Evolutionary conservation across 2,329 filamentous ascomycete species (phyloP).

Genomic region (Ophiostoma triangulosporum): DNA sequence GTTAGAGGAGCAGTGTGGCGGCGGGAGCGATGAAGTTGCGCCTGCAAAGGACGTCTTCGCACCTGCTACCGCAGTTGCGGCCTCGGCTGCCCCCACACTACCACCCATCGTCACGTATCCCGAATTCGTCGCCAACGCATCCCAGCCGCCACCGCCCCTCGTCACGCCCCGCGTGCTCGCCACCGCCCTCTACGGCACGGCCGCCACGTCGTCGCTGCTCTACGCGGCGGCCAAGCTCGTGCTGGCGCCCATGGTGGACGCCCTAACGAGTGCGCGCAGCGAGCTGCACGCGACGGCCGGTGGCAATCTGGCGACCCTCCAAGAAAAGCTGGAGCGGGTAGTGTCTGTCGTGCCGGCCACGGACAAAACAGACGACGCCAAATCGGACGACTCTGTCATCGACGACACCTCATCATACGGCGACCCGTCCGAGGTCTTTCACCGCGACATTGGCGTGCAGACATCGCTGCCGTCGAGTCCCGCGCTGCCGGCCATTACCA

Average conservation of each 20-base stretch:
- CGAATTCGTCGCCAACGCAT: slow-evolving; percentile 49
- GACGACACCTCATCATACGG: slow-evolving; percentile 27
- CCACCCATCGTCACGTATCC: slow-evolving; percentile 56
- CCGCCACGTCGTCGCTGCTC: slow-evolving; percentile 44
- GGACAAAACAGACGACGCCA: not conserved
- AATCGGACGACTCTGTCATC: not conserved
- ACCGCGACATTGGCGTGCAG: slow-evolving; percentile 68
- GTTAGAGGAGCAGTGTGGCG: slow-evolving; percentile 28
- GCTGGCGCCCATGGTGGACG: slow-evolving; percentile 46
- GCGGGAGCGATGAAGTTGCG: too few relatives aligned
- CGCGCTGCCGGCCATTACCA: slow-evolving; percentile 10
- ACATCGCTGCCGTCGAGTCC: slow-evolving; percentile 44
- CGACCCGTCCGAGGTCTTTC: slow-evolving; percentile 66
- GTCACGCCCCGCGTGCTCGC: slow-evolving; percentile 46
- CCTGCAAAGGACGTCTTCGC: not conserved
- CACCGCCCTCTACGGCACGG: slow-evolving; percentile 44
- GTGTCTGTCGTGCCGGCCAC: slow-evolving; percentile 46
- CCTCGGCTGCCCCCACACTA: slow-evolving; percentile 11
- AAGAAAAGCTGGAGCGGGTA: slow-evolving; percentile 37
- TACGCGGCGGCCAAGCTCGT: slow-evolving; percentile 61
- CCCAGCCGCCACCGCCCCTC: slow-evolving; percentile 40
- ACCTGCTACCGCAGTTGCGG: not conserved
- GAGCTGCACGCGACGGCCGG: slow-evolving; percentile 38
- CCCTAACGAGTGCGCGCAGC: slow-evolving; percentile 35
- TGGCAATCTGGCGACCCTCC: slow-evolving; percentile 30